A percentile compares a stretch with the other conserved stretches of the same genome.
These are phyloP conservation scores for Coemansia sp. DNA, from an alignment of 192 early-diverging fungal species.

Conservation along the genomic window DNA sequence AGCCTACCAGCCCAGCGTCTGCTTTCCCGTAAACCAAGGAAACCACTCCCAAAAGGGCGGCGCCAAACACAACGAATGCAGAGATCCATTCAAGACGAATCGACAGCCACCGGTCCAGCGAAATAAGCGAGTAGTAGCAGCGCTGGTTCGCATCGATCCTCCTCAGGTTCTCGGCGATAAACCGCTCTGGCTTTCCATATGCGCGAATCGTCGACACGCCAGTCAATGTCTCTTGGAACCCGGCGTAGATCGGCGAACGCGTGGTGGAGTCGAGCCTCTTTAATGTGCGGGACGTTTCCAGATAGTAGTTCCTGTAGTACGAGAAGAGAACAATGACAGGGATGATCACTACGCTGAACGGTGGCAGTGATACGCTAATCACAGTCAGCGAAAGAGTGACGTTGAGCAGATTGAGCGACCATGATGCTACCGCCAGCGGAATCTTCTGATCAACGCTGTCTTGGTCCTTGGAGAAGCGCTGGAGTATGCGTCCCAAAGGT, in stretches of 20 bases:
- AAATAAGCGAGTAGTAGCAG: constrained; percentile 74
- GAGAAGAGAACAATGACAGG: constrained; percentile 55
- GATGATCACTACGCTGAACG: constrained; percentile 56
- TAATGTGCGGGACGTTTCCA: constrained; percentile 71
- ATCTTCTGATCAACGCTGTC: constrained; percentile 75
- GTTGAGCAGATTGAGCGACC: constrained; percentile 47
- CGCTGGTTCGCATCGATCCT: constrained; percentile 76
- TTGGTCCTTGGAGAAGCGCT: constrained; percentile 89
- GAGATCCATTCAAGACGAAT: constrained; percentile 81
- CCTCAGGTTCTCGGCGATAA: constrained; percentile 66
- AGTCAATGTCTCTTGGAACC: constrained; percentile 60
- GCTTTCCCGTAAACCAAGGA: constrained; percentile 57
- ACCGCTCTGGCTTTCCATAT: constrained; percentile 59
- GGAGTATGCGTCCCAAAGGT: constrained; percentile 82
- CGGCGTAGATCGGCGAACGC: constrained; percentile 68
- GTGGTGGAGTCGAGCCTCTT: constrained; percentile 77
- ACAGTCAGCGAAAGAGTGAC: constrained; percentile 52
- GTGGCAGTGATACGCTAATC: constrained; percentile 54
- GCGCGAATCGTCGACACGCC: constrained; percentile 70
- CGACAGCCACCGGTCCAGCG: constrained; percentile 67
- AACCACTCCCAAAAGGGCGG: constrained; percentile 69
- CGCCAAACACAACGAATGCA: constrained; percentile 74
- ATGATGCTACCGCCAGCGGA: constrained; percentile 58
- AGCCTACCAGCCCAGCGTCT: constrained; percentile 70
- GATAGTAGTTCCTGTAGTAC: constrained; percentile 61